Conservation (phyloP, 2,329 filamentous ascomycete species). For the Talaromyces atroroseus region DNA sequence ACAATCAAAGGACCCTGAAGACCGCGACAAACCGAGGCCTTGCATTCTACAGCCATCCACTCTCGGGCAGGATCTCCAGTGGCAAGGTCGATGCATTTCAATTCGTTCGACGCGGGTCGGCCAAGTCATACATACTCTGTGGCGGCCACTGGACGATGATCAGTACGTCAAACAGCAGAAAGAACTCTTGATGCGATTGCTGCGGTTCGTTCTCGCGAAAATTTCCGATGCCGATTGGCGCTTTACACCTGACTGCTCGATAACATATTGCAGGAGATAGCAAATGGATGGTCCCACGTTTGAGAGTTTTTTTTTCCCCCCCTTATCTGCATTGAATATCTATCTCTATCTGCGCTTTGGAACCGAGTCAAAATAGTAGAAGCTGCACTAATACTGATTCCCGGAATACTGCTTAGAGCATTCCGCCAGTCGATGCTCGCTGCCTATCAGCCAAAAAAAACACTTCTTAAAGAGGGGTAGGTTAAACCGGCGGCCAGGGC, state of each 20-base stretch:
- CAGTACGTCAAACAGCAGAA: background rate
- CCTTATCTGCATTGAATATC: background rate
- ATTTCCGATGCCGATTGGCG: background rate
- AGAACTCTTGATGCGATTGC: background rate
- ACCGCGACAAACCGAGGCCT: background rate
- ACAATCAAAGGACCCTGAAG: background rate
- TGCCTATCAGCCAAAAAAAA: no score
- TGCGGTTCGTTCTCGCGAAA: background rate
- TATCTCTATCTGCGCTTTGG: background rate
- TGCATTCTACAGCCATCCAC: background rate
- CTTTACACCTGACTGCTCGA: background rate
- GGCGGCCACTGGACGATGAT: constrained; percentile 7
- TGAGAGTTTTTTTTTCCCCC: no score
- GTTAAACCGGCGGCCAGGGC: constrained; percentile 11
- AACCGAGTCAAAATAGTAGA: background rate
- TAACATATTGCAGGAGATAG: background rate
- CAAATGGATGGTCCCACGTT: background rate
- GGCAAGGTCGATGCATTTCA: background rate
- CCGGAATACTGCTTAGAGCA: background rate
- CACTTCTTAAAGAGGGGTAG: background rate
- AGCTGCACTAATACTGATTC: background rate
- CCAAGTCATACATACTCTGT: constrained; percentile 1
- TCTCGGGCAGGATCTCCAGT: background rate
- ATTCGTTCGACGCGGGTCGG: background rate
- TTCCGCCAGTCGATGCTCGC: background rate